phyloP scores from a whole-genome alignment of 2,329 filamentous ascomycete species.

The Pseudogymnoascus sp. region DNA sequence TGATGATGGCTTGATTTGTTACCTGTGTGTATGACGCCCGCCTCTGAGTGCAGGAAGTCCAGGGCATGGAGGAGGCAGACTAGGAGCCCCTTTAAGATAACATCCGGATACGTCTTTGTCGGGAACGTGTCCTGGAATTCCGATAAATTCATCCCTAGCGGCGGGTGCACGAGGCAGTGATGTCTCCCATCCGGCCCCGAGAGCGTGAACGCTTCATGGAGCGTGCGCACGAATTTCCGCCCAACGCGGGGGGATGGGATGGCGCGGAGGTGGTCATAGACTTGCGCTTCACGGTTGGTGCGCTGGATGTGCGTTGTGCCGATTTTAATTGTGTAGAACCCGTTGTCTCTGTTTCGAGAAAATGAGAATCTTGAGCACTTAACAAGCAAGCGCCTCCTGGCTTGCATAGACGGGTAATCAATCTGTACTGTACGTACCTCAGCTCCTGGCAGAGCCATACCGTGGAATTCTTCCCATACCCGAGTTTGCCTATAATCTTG shows the following conservation, averaged over 20 bases:
- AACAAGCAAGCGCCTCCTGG: no score
- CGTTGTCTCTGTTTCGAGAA: no score
- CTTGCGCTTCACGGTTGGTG: no score
- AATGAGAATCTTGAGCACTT: no score
- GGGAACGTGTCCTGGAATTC: slow-evolving; percentile 28
- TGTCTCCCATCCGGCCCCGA: slow-evolving; percentile 28
- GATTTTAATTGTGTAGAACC: no score
- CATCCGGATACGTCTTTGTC: slow-evolving; percentile 10
- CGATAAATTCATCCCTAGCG: slow-evolving; percentile 34
- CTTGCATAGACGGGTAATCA: no score
- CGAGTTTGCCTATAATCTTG: no score
- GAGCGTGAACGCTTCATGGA: slow-evolving; percentile 32
- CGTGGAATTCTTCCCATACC: no score
- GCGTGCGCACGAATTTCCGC: slow-evolving; percentile 26
- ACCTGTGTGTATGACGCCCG: slow-evolving; percentile 25
- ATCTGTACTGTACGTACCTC: no score
- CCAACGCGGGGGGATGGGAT: slow-evolving; percentile 11
- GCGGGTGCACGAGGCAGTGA: slow-evolving; percentile 29
- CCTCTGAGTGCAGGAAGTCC: slow-evolving; percentile 24
- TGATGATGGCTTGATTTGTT: slow-evolving; percentile 15
- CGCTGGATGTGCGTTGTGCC: no score
- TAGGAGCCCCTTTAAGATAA: slow-evolving; percentile 17
- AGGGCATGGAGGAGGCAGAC: slow-evolving; percentile 18
- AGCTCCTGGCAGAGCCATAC: no score
- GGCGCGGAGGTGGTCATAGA: no score